phyloP scores from a whole-genome alignment of 2,329 filamentous ascomycete genomes.

The Venturia effusa region DNA sequence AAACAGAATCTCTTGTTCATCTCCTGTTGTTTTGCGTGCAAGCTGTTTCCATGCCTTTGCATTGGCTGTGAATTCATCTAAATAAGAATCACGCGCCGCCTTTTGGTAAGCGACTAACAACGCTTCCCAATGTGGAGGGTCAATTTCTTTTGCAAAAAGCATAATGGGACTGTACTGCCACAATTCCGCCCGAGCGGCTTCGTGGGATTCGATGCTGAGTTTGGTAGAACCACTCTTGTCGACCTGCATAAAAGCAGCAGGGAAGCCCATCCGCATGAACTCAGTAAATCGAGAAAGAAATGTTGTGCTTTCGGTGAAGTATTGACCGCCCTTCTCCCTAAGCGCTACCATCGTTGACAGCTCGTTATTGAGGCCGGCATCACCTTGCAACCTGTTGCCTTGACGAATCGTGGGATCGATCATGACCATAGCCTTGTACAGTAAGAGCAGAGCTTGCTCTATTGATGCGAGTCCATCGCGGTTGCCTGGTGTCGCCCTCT shows the following conservation, averaged over 20 bases:
- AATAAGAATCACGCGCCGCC: conserved; percentile 66
- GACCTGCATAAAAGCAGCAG: conserved; percentile 60
- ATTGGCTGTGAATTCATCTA: conserved; percentile 70
- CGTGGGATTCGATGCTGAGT: conserved; percentile 59
- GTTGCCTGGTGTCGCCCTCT: conserved; percentile 61
- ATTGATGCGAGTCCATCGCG: conserved; percentile 62
- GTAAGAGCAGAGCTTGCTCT: conserved; percentile 62
- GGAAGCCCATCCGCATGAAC: conserved; percentile 74
- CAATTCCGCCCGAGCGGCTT: conserved; percentile 58
- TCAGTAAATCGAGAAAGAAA: conserved; percentile 74
- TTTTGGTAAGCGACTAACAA: conserved; percentile 72
- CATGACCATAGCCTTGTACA: conserved; percentile 88
- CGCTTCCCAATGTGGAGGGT: conserved; percentile 68
- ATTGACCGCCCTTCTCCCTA: conserved; percentile 88
- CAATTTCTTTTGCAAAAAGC: conserved; percentile 79
- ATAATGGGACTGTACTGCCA: conserved; percentile 86
- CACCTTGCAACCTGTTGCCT: conserved; percentile 35
- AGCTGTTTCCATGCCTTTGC: conserved; percentile 69
- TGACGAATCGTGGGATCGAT: conserved; percentile 73
- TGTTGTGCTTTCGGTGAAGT: conserved; percentile 59
- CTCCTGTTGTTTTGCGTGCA: conserved; percentile 61
- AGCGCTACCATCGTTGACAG: conserved; percentile 81
- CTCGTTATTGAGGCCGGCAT: conserved; percentile 49
- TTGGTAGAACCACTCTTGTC: conserved; percentile 46
- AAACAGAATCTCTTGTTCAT: conserved; percentile 79